Conservation (phyloP, 306 rosid genomes). For the cucumber (Cucumis sativus) region Cucumber_9930_V3 NC_026655.2:23122501-23123000, state of each 20-base stretch:
- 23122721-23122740: slow-evolving; percentile 60
- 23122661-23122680: slow-evolving; percentile 50
- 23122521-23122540: not conserved
- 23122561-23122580: not conserved
- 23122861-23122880: slow-evolving; percentile 36
- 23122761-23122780: slow-evolving; percentile 67
- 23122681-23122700: slow-evolving; percentile 42
- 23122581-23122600: not conserved
- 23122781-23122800: slow-evolving; percentile 57
- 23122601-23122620: not conserved
- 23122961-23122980: slow-evolving; percentile 27
- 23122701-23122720: slow-evolving; percentile 43
- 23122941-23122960: slow-evolving; percentile 71
- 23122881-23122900: slow-evolving; percentile 37
- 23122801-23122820: slow-evolving; percentile 52
- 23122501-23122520: not conserved
- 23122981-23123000: slow-evolving; percentile 14
- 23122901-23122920: slow-evolving; percentile 49
- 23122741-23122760: slow-evolving; percentile 34
- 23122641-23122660: slow-evolving; percentile 5
- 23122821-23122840: slow-evolving; percentile 82
- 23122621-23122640: not conserved
- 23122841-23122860: slow-evolving; percentile 61
- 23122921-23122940: slow-evolving; percentile 66
- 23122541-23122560: not conserved